Conservation (phyloP, 2,329 filamentous ascomycete genomes). For the Colletotrichum ledebouriae region DNA sequence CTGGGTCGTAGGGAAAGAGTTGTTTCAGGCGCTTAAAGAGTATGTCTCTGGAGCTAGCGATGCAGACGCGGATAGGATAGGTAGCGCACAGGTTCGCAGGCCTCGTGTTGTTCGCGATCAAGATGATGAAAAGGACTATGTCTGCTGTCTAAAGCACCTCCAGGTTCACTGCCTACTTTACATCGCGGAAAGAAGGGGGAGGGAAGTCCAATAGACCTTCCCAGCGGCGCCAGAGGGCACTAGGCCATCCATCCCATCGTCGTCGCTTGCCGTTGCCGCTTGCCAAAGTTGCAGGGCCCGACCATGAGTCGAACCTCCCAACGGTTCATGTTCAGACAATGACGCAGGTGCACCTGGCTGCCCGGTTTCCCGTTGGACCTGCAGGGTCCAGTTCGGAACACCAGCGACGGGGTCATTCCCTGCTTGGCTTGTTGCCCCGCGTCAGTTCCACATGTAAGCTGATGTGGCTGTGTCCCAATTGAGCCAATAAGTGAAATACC, state of each 20-base stretch:
- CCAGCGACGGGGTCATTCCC: conserved; percentile 32
- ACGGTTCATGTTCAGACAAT: conserved; percentile 36
- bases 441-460: conserved; percentile 15
- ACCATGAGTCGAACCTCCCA: conserved; percentile 32
- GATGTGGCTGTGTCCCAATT: conserved; percentile 33
- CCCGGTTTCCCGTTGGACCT: conserved; percentile 38
- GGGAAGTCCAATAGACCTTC: not conserved
- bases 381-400: conserved; percentile 29
- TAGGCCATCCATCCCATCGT: conserved; percentile 25
- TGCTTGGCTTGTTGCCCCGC: conserved; percentile 32
- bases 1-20: conserved; percentile 31
- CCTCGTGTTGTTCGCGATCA: not conserved
- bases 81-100: conserved; percentile 3
- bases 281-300: conserved; percentile 36
- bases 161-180: not conserved
- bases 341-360: conserved; percentile 43
- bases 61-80: conserved; percentile 8
- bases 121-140: not conserved
- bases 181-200: not conserved
- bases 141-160: too few relatives aligned
- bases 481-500: too few relatives aligned
- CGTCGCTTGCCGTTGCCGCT: conserved; percentile 19
- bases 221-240: not conserved
- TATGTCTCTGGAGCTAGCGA: conserved; percentile 13
- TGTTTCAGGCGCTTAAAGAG: conserved; percentile 21